phyloP scores from a whole-genome alignment of 177 flowering plant species.

The Vitis hybrid region DNA sequence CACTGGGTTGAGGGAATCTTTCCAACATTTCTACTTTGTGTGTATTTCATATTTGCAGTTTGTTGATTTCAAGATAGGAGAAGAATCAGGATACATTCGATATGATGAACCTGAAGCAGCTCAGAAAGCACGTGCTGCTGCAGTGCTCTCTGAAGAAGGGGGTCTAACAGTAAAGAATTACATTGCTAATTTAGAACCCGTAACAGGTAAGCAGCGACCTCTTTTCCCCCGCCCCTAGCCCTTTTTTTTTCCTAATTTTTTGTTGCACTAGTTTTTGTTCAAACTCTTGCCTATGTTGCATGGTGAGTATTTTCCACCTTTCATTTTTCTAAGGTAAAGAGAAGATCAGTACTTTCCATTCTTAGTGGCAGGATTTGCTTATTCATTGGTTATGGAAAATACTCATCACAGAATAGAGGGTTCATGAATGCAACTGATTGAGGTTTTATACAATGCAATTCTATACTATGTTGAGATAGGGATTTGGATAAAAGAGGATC shows the following conservation, averaged over 20 bases:
- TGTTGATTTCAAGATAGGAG: conserved; percentile 81
- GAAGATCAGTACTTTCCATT: too few species aligned
- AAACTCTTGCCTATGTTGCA: conserved; percentile 4
- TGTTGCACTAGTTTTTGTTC: background rate
- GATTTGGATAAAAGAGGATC: too few species aligned
- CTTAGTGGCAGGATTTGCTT: too few species aligned
- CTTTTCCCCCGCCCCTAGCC: background rate
- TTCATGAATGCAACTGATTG: too few species aligned
- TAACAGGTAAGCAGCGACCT: conserved; percentile 54
- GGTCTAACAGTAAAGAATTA: conserved; percentile 81
- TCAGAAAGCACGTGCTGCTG: conserved; percentile 96
- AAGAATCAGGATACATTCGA: conserved; percentile 74
- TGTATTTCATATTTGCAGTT: conserved; percentile 36
- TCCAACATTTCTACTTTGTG: background rate
- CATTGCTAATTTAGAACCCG: conserved; percentile 73
- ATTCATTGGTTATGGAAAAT: too few species aligned
- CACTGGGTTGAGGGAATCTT: background rate
- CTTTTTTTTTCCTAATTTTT: background rate
- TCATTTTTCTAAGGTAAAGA: background rate
- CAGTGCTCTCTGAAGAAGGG: conserved; percentile 68
- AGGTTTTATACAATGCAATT: too few species aligned
- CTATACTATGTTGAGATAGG: too few species aligned
- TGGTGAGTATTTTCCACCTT: background rate
- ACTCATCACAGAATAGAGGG: too few species aligned
- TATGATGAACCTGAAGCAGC: conserved; percentile 79